phyloP scores from a whole-genome alignment of 2,329 filamentous ascomycete species.

The Epichloe coenophiala region DNA sequence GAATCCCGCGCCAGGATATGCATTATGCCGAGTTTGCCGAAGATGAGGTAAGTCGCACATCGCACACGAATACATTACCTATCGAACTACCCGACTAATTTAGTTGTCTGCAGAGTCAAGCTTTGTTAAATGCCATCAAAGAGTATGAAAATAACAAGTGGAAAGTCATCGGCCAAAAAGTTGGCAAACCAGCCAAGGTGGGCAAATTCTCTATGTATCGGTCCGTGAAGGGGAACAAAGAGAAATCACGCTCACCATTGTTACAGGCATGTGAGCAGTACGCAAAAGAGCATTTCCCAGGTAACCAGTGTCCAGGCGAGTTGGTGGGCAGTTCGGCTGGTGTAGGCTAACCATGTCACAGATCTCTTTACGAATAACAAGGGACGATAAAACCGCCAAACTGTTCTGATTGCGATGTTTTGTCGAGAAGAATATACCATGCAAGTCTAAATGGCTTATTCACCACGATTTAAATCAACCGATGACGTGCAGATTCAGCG shows the following conservation, averaged over 20 bases:
- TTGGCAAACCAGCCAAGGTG: slow-evolving; percentile 89
- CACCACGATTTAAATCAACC: background rate
- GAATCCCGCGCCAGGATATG: slow-evolving; percentile 58
- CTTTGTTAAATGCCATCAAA: slow-evolving; percentile 85
- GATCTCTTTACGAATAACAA: slow-evolving; percentile 26
- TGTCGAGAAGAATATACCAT: background rate
- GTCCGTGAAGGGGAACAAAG: background rate
- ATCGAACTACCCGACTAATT: background rate
- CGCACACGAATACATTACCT: background rate
- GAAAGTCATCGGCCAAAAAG: slow-evolving; percentile 93
- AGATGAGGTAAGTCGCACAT: slow-evolving; percentile 58
- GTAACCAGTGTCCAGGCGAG: slow-evolving; percentile 14
- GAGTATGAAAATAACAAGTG: slow-evolving; percentile 98
- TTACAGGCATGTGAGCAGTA: slow-evolving; percentile 55
- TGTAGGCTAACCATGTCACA: slow-evolving; percentile 16
- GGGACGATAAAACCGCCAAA: slow-evolving; percentile 19
- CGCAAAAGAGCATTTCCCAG: slow-evolving; percentile 85
- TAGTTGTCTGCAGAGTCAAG: slow-evolving; percentile 45
- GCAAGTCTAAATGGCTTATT: background rate
- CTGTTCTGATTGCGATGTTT: background rate
- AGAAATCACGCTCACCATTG: slow-evolving; percentile 3
- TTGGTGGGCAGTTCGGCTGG: background rate
- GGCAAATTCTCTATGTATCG: background rate
- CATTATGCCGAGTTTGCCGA: slow-evolving; percentile 98
- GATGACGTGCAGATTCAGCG: background rate